Base-by-base conservation (phyloP, 805 yeast species). In the Yarrowia sp. region DNA sequence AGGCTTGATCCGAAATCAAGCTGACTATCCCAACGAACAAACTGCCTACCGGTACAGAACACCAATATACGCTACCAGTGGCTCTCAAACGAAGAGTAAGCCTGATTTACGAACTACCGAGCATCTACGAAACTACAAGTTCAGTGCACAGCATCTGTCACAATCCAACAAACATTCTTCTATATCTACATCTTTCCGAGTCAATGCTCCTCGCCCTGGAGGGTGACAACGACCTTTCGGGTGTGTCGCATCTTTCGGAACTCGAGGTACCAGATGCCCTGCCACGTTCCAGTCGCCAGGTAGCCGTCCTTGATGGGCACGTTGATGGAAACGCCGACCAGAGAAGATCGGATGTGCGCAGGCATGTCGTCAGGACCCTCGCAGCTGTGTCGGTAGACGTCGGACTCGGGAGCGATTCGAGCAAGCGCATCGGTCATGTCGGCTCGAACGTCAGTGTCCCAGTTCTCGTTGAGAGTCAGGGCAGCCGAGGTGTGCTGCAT, bases 361-460 rank as follows among this genome's bases (percentile, higher is more conserved):
- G 93, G 89, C 91, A 88, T 86, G 70, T 88, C 96, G 70, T 89
- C 96, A 3, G 88, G 69, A 16, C 79, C 96, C 72, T 88, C 96
- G 61, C 86, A 93, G 13, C 80, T 82, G 70, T 85, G 92, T 47
- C 79, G 68, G 67, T 85, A 86, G 46, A 70, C 67, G 19, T 73
- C 78, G 60, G 80, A 80, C 68, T 88, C 93, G 0, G 96, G 96
- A 2, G 82, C 88, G 63, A 88, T 75, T 58, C 81, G 74, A 67
- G 84, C 86, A 66, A 89, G 72, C 0, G 87, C 81, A 22, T 80
- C 78, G 9, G 80, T 78, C 88, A 89, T 80, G 68, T 88, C 96
- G 1, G 69, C 72, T 64, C 92, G 78, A 12, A 88, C 96, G 69
- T 86, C 91, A 0, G 90, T 83, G 68, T 89, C 96, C 75, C 84